Conservation (phyloP, 1,284 basidiomycete genomes). For the Pseudozyma thailandica region DNA sequence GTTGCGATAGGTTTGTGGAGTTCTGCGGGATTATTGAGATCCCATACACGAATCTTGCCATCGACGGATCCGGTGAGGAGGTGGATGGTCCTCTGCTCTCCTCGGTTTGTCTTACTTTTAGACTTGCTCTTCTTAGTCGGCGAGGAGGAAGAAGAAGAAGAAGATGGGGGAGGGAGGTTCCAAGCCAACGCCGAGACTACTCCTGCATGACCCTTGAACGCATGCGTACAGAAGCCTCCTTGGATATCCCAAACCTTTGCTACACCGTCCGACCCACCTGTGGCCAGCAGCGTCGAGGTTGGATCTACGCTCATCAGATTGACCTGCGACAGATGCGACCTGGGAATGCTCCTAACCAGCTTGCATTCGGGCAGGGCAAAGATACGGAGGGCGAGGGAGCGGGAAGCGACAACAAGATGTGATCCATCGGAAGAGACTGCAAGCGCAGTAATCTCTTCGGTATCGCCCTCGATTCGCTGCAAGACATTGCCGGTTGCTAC, state of each 20-base stretch:
- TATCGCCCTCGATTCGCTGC: constrained; percentile 63
- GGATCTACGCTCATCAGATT: constrained; percentile 82
- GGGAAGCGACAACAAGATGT: constrained; percentile 71
- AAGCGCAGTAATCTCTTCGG: constrained; percentile 72
- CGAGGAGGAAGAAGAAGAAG: neutral
- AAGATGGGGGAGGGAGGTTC: constrained; percentile 77
- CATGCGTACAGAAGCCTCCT: constrained; percentile 89
- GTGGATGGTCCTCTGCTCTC: constrained; percentile 73
- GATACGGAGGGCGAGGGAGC: constrained; percentile 71
- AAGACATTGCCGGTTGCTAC: constrained; percentile 79
- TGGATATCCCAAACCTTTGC: constrained; percentile 96
- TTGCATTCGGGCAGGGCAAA: constrained; percentile 69
- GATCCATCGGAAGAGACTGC: constrained; percentile 62
- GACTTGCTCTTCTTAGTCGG: constrained; percentile 13
- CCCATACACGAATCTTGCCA: constrained; percentile 65
- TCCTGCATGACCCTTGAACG: constrained; percentile 90
- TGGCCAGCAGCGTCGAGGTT: constrained; percentile 89
- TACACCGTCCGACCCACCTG: constrained; percentile 92
- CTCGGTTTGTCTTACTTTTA: constrained; percentile 18
- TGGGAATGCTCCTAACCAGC: constrained; percentile 78
- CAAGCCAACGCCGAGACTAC: constrained; percentile 89
- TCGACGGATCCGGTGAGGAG: constrained; percentile 84
- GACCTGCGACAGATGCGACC: constrained; percentile 90
- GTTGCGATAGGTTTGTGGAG: constrained; percentile 50
- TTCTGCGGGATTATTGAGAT: constrained; percentile 50